Evolutionary conservation across 441 rosid genomes (phyloP), one percentile per base, ranked within the genome.

Genomic region (Adansonia madagascariensis): DNA sequence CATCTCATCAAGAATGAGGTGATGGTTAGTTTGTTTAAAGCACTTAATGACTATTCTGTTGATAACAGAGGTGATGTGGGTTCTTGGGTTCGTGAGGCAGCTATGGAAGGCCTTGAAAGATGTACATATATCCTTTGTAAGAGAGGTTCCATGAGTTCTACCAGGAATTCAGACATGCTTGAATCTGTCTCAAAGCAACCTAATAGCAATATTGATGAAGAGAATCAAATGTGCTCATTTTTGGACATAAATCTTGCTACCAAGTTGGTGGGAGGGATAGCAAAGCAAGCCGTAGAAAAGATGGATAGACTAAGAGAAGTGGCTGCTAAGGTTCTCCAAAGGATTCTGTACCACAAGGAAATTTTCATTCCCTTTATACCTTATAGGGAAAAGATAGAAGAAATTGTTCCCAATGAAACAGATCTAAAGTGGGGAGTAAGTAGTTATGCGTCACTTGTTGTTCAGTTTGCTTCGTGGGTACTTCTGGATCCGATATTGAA

Each of bases 41-140:
- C 98, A 85, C 91, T 94, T 70, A 85, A 91, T 81, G 99, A 96
- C 83, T 96, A 96, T 84, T 96, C 98, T 3, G 93, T 90, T 18
- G 99, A 96, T 80, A 91, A 96, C 77, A 86, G 99, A 82, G 98
- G 99, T 73, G 99, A 96, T 91, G 98, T 94, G 59, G 98, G 99
- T 79, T 96, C 98, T 73, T 96, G 99, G 99, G 93, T 96, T 82
- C 98, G 99, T 81, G 98, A 92, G 84, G 99, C 98, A 85, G 96
- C 98, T 75, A 85, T 96, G 82, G 86, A 91, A 86, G 98, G 98
- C 75, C 92, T 96, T 76, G 95, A 91, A 87, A 89, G 80, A 80
- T 96, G 98, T 83, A 81, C 95, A 80, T 87, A 85, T 80, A 89
- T 94, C 81, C 97, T 96, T 69, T 91, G 95, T 74, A 78, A 86